A percentile compares a stretch with the other conserved stretches of the same genome.
phyloP scores from a whole-genome alignment of 129 eudicot species.

The Flaveria trinervia region DNA sequence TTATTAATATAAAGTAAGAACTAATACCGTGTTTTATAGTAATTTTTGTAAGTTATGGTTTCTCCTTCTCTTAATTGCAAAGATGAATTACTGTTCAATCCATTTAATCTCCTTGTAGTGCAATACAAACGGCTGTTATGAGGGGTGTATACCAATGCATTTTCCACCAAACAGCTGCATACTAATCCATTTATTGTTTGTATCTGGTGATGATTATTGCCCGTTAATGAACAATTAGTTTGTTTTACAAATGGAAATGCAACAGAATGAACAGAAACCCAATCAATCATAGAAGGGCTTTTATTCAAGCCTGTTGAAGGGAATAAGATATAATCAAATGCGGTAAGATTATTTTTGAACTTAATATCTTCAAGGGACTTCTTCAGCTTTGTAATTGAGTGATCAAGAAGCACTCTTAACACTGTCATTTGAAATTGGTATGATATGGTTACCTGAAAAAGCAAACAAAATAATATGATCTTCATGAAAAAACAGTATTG shows the following conservation, averaged over 20 bases:
- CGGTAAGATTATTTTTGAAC: neutral
- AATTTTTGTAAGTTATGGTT: constrained; percentile 42
- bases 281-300: constrained; percentile 39
- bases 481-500: neutral
- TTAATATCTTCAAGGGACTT: constrained; percentile 23
- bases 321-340: constrained; percentile 61
- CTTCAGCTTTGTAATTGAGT: constrained; percentile 30
- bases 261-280: constrained; percentile 56
- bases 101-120: constrained; percentile 40
- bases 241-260: constrained; percentile 13
- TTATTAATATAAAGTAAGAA: neutral
- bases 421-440: constrained; percentile 36
- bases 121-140: constrained; percentile 66
- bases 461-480: neutral
- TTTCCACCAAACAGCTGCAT: constrained; percentile 55
- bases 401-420: constrained; percentile 51
- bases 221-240: constrained; percentile 13
- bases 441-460: constrained; percentile 15
- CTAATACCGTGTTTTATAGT: constrained; percentile 48
- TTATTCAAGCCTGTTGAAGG: constrained; percentile 40
- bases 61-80: constrained; percentile 41
- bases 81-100: constrained; percentile 46
- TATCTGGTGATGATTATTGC: constrained; percentile 17
- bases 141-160: constrained; percentile 68
- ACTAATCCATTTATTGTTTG: constrained; percentile 51